Evolutionary conservation across 805 yeast species (phyloP).

Genomic region (Candida arabinofermentans): DNA sequence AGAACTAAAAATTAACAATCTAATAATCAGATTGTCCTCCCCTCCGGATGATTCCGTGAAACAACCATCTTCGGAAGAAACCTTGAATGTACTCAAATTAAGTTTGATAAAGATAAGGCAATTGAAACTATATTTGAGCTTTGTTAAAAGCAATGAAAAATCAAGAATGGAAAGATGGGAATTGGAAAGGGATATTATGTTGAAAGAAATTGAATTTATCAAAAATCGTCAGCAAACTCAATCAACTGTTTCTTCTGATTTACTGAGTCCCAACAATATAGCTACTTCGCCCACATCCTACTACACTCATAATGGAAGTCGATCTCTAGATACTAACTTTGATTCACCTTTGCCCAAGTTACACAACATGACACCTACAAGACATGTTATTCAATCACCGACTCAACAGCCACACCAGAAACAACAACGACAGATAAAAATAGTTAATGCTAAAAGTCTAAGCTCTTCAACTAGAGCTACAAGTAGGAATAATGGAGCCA

Average conservation of each 20-base stretch:
- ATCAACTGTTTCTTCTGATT: not conserved
- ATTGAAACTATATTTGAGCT: conserved; percentile 11
- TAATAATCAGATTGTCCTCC: conserved; percentile 8
- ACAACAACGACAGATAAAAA: conserved; percentile 10
- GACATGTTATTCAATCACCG: conserved; percentile 5
- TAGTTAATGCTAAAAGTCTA: conserved; percentile 7
- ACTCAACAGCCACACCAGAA: conserved; percentile 1
- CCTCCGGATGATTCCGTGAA: not conserved
- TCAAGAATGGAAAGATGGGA: conserved; percentile 22
- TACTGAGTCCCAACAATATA: not conserved
- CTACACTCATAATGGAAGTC: not conserved
- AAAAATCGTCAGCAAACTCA: conserved; percentile 7
- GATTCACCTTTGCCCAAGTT: conserved; percentile 7
- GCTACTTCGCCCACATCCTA: not conserved
- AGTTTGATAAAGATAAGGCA: conserved; percentile 18
- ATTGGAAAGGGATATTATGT: conserved; percentile 21
- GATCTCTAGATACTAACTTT: not conserved
- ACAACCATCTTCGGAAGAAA: conserved; percentile 4
- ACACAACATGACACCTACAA: conserved; percentile 8
- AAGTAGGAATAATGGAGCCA: not conserved
- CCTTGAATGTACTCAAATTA: conserved; percentile 12
- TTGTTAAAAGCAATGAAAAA: conserved; percentile 14
- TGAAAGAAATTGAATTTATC: conserved; percentile 24
- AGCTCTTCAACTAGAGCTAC: conserved; percentile 1
- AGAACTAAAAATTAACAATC: conserved; percentile 14